These are phyloP conservation scores for Fereydounia khargensis DNA, from an alignment of 1,284 basidiomycete species.

Conservation along the genomic window DNA sequence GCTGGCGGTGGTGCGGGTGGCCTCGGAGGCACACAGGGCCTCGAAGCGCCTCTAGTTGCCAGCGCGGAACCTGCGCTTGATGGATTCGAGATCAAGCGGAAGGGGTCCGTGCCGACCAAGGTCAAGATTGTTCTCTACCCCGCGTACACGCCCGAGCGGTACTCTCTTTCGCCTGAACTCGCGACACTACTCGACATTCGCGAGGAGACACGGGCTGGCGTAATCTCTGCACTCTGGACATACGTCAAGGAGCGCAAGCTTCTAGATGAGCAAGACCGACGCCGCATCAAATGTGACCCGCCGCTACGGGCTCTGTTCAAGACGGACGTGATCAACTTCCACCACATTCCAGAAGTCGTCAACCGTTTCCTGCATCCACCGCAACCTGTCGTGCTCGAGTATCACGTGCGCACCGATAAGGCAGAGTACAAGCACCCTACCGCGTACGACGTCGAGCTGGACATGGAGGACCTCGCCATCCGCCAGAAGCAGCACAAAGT, in stretches of 20 bases:
- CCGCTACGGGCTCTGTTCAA: constrained; percentile 44
- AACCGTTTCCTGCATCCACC: constrained; percentile 76
- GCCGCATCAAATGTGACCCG: constrained; percentile 72
- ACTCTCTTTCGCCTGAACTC: constrained; percentile 76
- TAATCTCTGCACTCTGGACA: constrained; percentile 83
- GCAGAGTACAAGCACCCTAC: constrained; percentile 55
- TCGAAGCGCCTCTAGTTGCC: constrained; percentile 44
- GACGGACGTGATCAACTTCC: constrained; percentile 70
- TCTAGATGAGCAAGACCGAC: constrained; percentile 84
- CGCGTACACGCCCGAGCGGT: constrained; percentile 82
- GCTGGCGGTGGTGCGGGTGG: constrained; percentile 47
- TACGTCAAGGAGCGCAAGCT: constrained; percentile 84
- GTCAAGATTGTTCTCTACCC: constrained; percentile 77
- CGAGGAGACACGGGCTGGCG: constrained; percentile 79
- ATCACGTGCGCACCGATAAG: constrained; percentile 60
- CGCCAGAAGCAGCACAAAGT: constrained; percentile 74
- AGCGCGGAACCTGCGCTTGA: constrained; percentile 61
- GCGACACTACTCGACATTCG: constrained; percentile 73
- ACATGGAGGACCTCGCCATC: constrained; percentile 75
- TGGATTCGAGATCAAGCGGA: constrained; percentile 82
- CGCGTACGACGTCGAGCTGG: constrained; percentile 86
- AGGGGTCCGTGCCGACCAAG: constrained; percentile 75
- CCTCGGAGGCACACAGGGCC: constrained; percentile 37
- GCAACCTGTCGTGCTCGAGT: constrained; percentile 81
- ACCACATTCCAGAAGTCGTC: constrained; percentile 79